phyloP scores from a whole-genome alignment of 2,329 filamentous ascomycete genomes.

The Cytospora piceicola region DNA sequence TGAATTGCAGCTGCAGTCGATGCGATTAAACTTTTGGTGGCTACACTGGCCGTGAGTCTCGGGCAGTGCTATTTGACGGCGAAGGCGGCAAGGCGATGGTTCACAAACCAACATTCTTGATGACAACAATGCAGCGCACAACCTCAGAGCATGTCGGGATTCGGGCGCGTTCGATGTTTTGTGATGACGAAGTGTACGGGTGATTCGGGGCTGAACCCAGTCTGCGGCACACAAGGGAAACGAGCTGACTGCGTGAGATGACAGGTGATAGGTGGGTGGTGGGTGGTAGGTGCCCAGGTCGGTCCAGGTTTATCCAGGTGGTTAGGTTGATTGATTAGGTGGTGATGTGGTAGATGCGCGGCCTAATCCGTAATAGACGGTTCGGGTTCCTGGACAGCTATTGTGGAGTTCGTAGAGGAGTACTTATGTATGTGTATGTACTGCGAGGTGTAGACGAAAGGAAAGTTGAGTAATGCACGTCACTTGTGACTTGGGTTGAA shows the following conservation, averaged over 20 bases:
- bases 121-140: slow-evolving; percentile 13
- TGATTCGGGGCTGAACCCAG: not conserved
- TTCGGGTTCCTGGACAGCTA: slow-evolving; percentile 23
- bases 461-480: slow-evolving; percentile 30
- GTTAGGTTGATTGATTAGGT: too few relatives aligned
- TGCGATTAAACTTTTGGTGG: slow-evolving; percentile 13
- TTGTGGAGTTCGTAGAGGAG: slow-evolving; percentile 8
- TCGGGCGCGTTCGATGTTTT: not conserved
- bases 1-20: slow-evolving; percentile 28
- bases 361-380: slow-evolving; percentile 14
- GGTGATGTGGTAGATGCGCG: not conserved
- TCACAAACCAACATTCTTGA: slow-evolving; percentile 27
- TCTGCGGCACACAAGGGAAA: not conserved
- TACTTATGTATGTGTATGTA: not conserved
- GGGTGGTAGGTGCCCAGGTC: not conserved
- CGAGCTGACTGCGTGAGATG: not conserved
- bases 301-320: too few relatives aligned
- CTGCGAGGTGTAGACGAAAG: slow-evolving; percentile 16
- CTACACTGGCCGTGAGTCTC: slow-evolving; percentile 19
- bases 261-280: not conserved
- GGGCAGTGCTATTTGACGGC: slow-evolving; percentile 15
- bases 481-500: slow-evolving; percentile 19
- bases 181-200: slow-evolving; percentile 11
- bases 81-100: slow-evolving; percentile 16
- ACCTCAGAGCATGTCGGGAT: slow-evolving; percentile 24